A percentile compares a stretch with the other conserved stretches of the same genome.
phyloP scores from a whole-genome alignment of 2,329 filamentous ascomycete genomes.

The Diaporthe sp. region DNA sequence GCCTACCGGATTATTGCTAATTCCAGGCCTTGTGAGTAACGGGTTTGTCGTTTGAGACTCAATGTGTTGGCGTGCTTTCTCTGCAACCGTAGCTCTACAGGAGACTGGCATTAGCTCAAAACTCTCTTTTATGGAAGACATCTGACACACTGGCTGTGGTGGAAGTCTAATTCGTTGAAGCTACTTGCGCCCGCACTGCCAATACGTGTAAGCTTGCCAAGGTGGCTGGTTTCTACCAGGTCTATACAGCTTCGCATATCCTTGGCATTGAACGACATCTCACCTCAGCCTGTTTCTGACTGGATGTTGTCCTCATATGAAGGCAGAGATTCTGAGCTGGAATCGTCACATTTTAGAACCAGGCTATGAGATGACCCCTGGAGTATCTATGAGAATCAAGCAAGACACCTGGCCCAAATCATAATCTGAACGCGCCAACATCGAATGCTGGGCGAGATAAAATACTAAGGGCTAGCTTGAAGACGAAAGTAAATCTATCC shows the following conservation, averaged over 20 bases:
- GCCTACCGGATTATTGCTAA: neutral
- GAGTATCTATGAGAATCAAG: neutral
- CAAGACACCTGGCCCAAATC: neutral
- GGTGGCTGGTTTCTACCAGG: neutral
- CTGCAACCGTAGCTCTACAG: neutral
- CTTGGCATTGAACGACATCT: neutral
- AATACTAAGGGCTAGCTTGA: neutral
- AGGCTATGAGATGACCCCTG: neutral
- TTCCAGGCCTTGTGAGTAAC: neutral
- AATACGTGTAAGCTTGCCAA: neutral
- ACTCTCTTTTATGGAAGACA: neutral
- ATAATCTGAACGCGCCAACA: neutral
- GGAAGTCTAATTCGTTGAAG: neutral
- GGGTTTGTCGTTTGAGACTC: neutral
- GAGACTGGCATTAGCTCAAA: slow-evolving; percentile 1
- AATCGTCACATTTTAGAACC: neutral
- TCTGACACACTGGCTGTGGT: neutral
- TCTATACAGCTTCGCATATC: neutral
- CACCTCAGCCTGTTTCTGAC: neutral
- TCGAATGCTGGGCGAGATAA: neutral
- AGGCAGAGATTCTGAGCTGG: neutral
- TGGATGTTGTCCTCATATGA: neutral
- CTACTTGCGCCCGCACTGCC: neutral
- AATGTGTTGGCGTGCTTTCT: neutral
- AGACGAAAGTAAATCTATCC: neutral